A percentile compares a stretch with the other conserved stretches of the same genome.
Evolutionary conservation across 768 basidiomycete genomes (phyloP).

Genomic region (Leccinellum albellum): DNA sequence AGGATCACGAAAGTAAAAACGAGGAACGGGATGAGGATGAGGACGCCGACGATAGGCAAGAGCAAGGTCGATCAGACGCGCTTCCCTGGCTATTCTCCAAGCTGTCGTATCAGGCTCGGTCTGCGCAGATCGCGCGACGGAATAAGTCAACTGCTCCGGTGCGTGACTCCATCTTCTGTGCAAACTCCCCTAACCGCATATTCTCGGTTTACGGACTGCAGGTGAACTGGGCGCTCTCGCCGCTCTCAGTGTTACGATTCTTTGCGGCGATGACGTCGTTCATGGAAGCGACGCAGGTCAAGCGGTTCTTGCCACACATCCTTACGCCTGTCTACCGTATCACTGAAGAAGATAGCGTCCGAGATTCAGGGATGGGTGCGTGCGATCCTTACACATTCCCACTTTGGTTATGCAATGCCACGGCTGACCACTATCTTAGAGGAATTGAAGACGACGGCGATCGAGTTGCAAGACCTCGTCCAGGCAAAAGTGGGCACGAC

Average conservation of each 20-base stretch:
- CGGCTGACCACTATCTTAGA: slow-evolving; percentile 42
- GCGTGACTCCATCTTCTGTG: background rate
- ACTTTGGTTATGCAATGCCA: background rate
- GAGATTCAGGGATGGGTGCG: slow-evolving; percentile 76
- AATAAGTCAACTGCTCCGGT: slow-evolving; percentile 42
- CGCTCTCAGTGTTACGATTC: slow-evolving; percentile 79
- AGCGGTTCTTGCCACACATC: slow-evolving; percentile 77
- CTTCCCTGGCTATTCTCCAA: slow-evolving; percentile 94
- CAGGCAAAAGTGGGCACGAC: slow-evolving; percentile 87
- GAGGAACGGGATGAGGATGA: slow-evolving; percentile 17
- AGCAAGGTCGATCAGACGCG: slow-evolving; percentile 39
- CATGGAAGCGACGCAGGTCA: slow-evolving; percentile 56
- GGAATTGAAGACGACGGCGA: slow-evolving; percentile 74
- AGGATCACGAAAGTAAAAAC: slow-evolving; percentile 16
- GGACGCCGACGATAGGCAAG: background rate
- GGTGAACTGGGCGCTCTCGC: slow-evolving; percentile 82
- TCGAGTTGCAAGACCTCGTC: slow-evolving; percentile 83
- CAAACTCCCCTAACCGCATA: background rate
- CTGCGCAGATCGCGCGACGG: slow-evolving; percentile 67
- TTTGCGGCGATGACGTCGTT: slow-evolving; percentile 87
- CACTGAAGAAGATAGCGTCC: slow-evolving; percentile 79
- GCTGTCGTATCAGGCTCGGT: slow-evolving; percentile 81
- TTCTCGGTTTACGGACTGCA: slow-evolving; percentile 26
- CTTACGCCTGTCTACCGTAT: slow-evolving; percentile 85
- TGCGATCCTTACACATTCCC: background rate